Percentiles rank a stretch among this genome's conserved stretches.
phyloP scores from a whole-genome alignment of 2,329 filamentous ascomycete genomes.

The Colletotrichum echinochloae region DNA sequence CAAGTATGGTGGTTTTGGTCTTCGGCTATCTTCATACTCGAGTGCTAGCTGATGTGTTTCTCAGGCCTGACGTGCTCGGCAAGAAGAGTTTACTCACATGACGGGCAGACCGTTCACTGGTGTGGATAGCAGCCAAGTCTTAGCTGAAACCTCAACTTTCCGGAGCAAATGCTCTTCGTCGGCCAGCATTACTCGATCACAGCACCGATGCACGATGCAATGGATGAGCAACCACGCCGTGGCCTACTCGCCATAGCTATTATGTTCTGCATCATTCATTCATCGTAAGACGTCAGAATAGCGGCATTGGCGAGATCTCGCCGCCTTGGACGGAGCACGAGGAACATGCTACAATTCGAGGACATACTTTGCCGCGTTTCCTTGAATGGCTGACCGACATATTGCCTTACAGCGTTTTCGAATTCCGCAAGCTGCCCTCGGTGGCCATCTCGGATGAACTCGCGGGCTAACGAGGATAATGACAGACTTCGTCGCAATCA shows the following conservation, averaged over 20 bases:
- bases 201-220: not conserved
- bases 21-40: not conserved
- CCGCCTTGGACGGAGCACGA: not conserved
- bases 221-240: not conserved
- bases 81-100: not conserved
- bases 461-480: conserved; percentile 1
- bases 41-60: not conserved
- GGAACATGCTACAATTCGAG: not conserved
- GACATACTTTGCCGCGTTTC: not conserved
- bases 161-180: not conserved
- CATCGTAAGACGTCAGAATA: not conserved
- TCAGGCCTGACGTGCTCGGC: not conserved
- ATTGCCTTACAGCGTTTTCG: conserved; percentile 3
- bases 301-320: not conserved
- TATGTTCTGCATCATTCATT: not conserved
- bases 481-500: conserved; percentile 15
- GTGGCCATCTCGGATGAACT: not conserved
- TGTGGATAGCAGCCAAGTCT: not conserved
- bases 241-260: not conserved
- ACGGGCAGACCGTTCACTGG: too few relatives aligned
- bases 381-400: not conserved
- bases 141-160: not conserved
- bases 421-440: not conserved
- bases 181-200: not conserved
- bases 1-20: not conserved